phyloP scores from a whole-genome alignment of 75 land plant genomes.

The Adiantum capillusveneris region DNA sequence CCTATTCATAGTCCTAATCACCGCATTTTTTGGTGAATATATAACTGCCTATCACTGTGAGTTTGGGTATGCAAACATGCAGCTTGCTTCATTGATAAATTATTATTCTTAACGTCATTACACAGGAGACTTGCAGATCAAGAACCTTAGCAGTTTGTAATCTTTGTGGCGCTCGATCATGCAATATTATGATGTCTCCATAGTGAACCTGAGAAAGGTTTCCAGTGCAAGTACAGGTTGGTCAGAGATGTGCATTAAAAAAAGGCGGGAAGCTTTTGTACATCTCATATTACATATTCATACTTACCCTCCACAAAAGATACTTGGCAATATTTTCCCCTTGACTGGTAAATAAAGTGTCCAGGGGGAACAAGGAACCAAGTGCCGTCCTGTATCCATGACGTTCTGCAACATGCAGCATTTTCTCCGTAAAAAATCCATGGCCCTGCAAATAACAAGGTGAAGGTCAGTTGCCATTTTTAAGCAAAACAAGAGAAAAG shows the following conservation, averaged over 20 bases:
- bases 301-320: constrained; percentile 27
- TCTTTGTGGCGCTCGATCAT: constrained; percentile 1
- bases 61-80: too few species aligned
- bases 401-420: constrained; percentile 8
- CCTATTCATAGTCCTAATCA: too few species aligned
- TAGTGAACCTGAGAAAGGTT: neutral
- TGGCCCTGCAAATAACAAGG: constrained; percentile 23
- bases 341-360: constrained; percentile 24
- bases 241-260: neutral
- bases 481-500: too few species aligned
- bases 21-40: too few species aligned
- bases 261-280: neutral
- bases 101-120: too few species aligned
- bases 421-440: constrained; percentile 27
- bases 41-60: too few species aligned
- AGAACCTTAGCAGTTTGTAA: neutral
- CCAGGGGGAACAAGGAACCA: constrained; percentile 30
- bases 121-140: too few species aligned
- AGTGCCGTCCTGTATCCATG: constrained; percentile 29
- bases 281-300: neutral
- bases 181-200: neutral
- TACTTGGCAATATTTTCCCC: constrained; percentile 26
- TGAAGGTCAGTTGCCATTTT: constrained; percentile 2
- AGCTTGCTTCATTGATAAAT: too few species aligned
- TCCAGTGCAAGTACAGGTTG: neutral